These are phyloP conservation scores for Arthonia radiata DNA, from an alignment of 495 filamentous ascomycete genomes.

Conservation along the genomic window DNA sequence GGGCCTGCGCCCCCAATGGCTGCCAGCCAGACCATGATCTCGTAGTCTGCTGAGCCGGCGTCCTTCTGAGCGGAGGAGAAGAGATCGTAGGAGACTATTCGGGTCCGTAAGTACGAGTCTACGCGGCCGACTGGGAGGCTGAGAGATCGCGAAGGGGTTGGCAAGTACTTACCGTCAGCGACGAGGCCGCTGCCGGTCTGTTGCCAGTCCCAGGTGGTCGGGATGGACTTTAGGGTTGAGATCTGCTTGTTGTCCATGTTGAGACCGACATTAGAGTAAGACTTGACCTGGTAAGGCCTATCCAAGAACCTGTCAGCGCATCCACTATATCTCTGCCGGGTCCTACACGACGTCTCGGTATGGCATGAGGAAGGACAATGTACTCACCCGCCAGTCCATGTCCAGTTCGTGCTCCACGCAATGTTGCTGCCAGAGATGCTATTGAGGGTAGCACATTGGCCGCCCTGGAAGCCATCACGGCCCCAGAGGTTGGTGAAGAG, in stretches of 20 bases:
- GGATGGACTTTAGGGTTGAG: constrained; percentile 24
- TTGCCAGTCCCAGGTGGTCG: constrained; percentile 30
- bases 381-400: constrained; percentile 26
- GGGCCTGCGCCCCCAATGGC: constrained; percentile 35
- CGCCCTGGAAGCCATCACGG: constrained; percentile 16
- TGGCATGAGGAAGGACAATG: too few relatives aligned
- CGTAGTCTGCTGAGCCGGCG: constrained; percentile 26
- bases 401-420: constrained; percentile 31
- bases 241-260: constrained; percentile 20
- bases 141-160: too few relatives aligned
- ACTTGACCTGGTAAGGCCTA: constrained; percentile 35
- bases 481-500: constrained; percentile 34
- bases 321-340: too few relatives aligned
- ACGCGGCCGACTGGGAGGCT: too few relatives aligned
- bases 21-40: constrained; percentile 51
- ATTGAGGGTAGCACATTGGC: constrained; percentile 31
- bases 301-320: too few relatives aligned
- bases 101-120: too few relatives aligned
- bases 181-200: constrained; percentile 26
- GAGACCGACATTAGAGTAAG: constrained; percentile 28
- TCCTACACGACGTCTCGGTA: too few relatives aligned
- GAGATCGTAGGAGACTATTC: constrained; percentile 42
- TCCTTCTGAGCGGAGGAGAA: constrained; percentile 27
- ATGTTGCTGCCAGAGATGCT: constrained; percentile 20
- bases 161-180: too few relatives aligned